Evolutionary conservation across 345 rosid genomes (phyloP).

Genomic region (Hypericum perforatum): DNA sequence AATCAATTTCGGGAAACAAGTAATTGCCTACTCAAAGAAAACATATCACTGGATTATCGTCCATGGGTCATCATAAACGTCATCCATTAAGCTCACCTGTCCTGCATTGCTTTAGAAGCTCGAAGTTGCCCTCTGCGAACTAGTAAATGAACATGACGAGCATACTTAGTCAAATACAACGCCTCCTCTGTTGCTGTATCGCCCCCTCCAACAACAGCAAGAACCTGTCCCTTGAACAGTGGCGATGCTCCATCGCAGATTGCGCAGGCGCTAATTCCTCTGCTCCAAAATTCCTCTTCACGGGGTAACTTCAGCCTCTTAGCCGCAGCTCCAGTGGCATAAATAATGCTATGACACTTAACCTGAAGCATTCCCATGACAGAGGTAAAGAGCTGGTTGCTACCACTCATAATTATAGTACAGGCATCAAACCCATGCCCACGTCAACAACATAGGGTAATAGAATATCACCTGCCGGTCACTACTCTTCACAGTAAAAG

Average conservation of each 20-base stretch:
- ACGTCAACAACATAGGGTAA: not conserved
- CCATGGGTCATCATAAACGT: not conserved
- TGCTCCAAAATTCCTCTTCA: conserved; percentile 97
- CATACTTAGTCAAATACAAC: conserved; percentile 82
- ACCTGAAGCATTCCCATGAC: conserved; percentile 36
- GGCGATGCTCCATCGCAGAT: conserved; percentile 99
- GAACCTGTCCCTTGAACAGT: conserved; percentile 85
- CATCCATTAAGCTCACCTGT: conserved; percentile 51
- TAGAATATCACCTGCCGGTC: conserved; percentile 72
- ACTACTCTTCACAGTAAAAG: conserved; percentile 69
- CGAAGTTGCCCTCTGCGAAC: conserved; percentile 78
- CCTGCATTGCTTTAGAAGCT: conserved; percentile 99
- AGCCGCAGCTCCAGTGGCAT: conserved; percentile 95
- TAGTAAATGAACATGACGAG: conserved; percentile 94
- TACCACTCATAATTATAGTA: not conserved
- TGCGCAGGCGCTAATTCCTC: conserved; percentile 98
- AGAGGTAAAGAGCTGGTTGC: not conserved
- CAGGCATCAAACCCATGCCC: not conserved
- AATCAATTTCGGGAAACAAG: too few relatives aligned
- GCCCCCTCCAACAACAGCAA: conserved; percentile 97
- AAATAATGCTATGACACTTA: conserved; percentile 69
- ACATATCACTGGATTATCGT: not conserved
- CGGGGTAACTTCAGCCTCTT: conserved; percentile 68
- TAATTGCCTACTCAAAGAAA: too few relatives aligned
- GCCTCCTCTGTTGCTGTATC: conserved; percentile 99